Percentiles rank a stretch among this genome's conserved stretches.
These are phyloP conservation scores for Eustoma russellianum DNA, from an alignment of 257 asterid genomes.

Conservation along the genomic window DNA sequence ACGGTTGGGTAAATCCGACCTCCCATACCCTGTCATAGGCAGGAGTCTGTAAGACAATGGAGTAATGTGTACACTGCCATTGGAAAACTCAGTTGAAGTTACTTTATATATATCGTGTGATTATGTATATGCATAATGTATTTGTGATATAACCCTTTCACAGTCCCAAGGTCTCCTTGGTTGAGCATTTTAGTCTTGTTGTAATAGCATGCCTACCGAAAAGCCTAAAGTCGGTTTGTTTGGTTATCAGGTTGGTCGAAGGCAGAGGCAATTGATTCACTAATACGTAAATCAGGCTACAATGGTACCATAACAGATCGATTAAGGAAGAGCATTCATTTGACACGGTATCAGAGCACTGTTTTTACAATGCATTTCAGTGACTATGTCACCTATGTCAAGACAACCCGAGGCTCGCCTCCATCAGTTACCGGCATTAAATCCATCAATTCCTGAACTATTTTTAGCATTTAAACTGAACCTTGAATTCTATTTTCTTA, in stretches of 20 bases:
- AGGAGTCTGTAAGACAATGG: too few relatives aligned
- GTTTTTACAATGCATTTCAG: conserved; percentile 65
- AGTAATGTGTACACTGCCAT: too few relatives aligned
- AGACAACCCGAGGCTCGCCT: conserved; percentile 66
- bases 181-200: background rate
- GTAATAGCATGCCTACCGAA: background rate
- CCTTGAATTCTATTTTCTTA: conserved; percentile 18
- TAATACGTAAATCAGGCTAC: conserved; percentile 77
- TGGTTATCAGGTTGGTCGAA: conserved; percentile 60
- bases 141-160: background rate
- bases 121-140: too few relatives aligned
- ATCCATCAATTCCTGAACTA: conserved; percentile 27
- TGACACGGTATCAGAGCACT: conserved; percentile 90
- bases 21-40: too few relatives aligned
- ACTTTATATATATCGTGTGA: too few relatives aligned
- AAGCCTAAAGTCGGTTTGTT: conserved; percentile 3
- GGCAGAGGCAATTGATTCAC: conserved; percentile 69
- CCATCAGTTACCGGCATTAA: conserved; percentile 64
- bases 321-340: conserved; percentile 41
- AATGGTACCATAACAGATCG: conserved; percentile 50
- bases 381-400: conserved; percentile 66
- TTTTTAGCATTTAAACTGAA: conserved; percentile 14
- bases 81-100: too few relatives aligned
- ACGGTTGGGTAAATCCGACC: too few relatives aligned
- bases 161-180: background rate